Evolutionary conservation across 257 asterid species (phyloP).

Genomic region (Salvia miltiorrhiza): DNA sequence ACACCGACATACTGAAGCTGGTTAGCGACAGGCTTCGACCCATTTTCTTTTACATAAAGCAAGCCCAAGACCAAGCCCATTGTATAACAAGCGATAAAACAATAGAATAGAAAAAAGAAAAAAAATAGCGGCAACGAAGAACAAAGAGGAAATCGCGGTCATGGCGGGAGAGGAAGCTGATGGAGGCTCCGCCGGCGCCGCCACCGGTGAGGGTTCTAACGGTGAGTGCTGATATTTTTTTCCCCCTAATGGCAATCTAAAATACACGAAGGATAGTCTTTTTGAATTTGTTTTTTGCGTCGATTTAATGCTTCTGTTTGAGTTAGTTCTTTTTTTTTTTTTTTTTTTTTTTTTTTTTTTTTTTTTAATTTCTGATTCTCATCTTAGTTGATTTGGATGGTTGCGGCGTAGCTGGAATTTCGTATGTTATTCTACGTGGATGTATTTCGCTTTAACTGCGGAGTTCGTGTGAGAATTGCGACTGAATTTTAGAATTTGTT

Average conservation of each 20-base stretch:
- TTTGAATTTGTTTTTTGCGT: not conserved
- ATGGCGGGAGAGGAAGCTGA: conserved; percentile 29
- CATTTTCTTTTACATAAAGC: no score
- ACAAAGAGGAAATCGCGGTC: conserved; percentile 1
- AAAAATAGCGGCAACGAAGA: not conserved
- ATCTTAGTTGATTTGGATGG: not conserved
- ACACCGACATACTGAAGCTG: no score
- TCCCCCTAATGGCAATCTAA: not conserved
- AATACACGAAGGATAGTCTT: not conserved
- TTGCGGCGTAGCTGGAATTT: not conserved
- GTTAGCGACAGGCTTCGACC: no score
- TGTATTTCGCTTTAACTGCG: not conserved
- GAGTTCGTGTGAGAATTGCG: not conserved
- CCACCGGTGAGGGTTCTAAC: conserved; percentile 15
- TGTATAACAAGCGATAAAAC: not conserved
- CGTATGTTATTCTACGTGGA: not conserved
- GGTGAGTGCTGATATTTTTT: conserved; percentile 9
- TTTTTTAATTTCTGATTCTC: not conserved
- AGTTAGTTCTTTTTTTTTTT: not conserved
- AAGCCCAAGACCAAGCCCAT: conserved; percentile 23
- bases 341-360: not conserved
- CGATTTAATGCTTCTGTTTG: not conserved
- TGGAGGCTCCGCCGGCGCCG: conserved; percentile 22
- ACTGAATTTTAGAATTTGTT: not conserved
- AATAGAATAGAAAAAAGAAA: not conserved